phyloP scores from a whole-genome alignment of 2,329 filamentous ascomycete species.

The Eutypella sp. region DNA sequence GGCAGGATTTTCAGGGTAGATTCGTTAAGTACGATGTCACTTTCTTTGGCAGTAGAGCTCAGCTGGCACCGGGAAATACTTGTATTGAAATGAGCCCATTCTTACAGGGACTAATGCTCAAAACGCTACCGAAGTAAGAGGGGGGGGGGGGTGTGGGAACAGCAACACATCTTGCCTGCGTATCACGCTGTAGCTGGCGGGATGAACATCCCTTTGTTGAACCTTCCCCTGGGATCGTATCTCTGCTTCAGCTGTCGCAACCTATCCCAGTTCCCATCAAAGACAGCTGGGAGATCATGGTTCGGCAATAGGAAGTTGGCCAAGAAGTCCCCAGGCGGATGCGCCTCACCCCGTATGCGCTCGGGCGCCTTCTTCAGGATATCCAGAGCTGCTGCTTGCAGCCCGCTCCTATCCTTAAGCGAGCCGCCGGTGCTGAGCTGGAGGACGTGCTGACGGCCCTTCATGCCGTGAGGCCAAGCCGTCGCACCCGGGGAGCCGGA shows the following conservation, averaged over 20 bases:
- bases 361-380: neutral
- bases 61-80: no score
- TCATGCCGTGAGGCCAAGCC: neutral
- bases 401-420: neutral
- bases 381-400: neutral
- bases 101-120: no score
- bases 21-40: no score
- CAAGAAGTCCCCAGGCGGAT: constrained; percentile 1
- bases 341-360: neutral
- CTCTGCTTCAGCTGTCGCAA: neutral
- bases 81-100: no score
- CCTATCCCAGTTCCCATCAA: neutral
- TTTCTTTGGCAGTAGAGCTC: no score
- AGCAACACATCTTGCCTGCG: no score
- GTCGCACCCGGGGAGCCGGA: neutral
- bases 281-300: neutral
- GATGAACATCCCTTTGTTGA: constrained; percentile 1
- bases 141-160: no score
- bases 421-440: constrained; percentile 1
- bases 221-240: constrained; percentile 1
- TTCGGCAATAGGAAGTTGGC: neutral
- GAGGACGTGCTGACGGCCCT: constrained; percentile 1
- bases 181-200: neutral
- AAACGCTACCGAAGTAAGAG: no score
- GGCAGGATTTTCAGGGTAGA: no score